Conservation (phyloP, 2,329 filamentous ascomycete genomes). For the Neofusicoccum kwambonambiense region DNA sequence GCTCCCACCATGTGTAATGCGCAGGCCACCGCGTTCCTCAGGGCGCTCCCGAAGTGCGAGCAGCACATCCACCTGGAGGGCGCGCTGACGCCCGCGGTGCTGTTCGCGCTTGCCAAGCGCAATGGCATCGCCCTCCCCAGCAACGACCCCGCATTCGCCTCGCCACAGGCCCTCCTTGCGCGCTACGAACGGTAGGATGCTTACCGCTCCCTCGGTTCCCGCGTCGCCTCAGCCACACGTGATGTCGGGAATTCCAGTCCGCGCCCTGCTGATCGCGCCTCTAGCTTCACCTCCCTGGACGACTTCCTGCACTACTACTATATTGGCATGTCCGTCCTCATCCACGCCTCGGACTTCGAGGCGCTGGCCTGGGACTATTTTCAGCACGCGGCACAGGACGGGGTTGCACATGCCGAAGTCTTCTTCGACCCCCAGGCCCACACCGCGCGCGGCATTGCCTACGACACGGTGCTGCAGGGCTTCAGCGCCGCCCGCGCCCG, state of each 20-base stretch:
- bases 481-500: slow-evolving; percentile 60
- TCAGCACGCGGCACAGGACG: slow-evolving; percentile 60
- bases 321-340: slow-evolving; percentile 69
- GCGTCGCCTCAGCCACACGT: not conserved
- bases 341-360: slow-evolving; percentile 67
- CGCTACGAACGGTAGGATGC: slow-evolving; percentile 55
- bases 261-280: slow-evolving; percentile 2
- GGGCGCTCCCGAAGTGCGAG: slow-evolving; percentile 73
- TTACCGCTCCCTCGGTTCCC: not conserved
- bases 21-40: slow-evolving; percentile 59
- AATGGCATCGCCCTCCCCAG: slow-evolving; percentile 62
- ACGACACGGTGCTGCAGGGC: slow-evolving; percentile 63
- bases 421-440: slow-evolving; percentile 83
- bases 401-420: slow-evolving; percentile 70
- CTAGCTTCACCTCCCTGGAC: slow-evolving; percentile 65
- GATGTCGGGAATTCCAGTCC: not conserved
- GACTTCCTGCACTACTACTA: slow-evolving; percentile 81
- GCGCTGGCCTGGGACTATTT: slow-evolving; percentile 72
- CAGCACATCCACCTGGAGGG: slow-evolving; percentile 81
- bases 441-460: slow-evolving; percentile 60
- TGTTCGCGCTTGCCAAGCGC: slow-evolving; percentile 66
- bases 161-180: slow-evolving; percentile 56
- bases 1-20: slow-evolving; percentile 53
- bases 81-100: slow-evolving; percentile 65
- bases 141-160: slow-evolving; percentile 63